Evolutionary conservation across 2,329 filamentous ascomycete species (phyloP).

Genomic region (Cladosporium sp.): DNA sequence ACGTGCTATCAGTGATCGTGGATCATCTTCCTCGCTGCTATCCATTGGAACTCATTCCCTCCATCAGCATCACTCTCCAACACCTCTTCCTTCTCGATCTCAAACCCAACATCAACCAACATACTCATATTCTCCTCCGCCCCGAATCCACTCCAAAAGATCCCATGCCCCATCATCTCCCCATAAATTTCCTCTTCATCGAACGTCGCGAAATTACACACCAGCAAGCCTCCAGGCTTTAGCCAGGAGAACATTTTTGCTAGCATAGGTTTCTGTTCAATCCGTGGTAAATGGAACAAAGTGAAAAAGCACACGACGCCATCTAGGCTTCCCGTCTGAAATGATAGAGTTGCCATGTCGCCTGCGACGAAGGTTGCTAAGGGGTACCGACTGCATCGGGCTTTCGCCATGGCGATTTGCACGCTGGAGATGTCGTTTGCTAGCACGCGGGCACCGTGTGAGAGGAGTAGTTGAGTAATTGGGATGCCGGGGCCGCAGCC

Average conservation of each 20-base stretch:
- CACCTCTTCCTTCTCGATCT: constrained; percentile 17
- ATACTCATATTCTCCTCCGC: constrained; percentile 34
- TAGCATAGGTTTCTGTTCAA: constrained; percentile 21
- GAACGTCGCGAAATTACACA: constrained; percentile 21
- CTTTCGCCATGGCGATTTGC: constrained; percentile 19
- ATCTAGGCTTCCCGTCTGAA: constrained; percentile 16
- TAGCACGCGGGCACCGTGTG: constrained; percentile 18
- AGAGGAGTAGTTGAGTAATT: constrained; percentile 22
- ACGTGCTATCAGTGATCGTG: neutral
- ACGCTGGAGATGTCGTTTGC: constrained; percentile 23
- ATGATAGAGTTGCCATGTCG: constrained; percentile 23
- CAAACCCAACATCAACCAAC: constrained; percentile 35
- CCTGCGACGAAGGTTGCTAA: constrained; percentile 15
- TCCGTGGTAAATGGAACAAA: constrained; percentile 25
- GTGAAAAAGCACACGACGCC: constrained; percentile 22
- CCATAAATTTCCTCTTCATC: constrained; percentile 25
- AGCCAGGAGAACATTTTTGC: constrained; percentile 19
- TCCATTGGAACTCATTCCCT: constrained; percentile 24
- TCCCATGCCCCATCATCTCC: constrained; percentile 24
- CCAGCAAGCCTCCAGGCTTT: constrained; percentile 19
- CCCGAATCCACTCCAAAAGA: constrained; percentile 28
- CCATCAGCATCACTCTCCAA: constrained; percentile 19
- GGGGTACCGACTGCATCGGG: constrained; percentile 16
- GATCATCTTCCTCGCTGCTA: constrained; percentile 18
- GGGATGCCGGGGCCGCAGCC: constrained; percentile 41